Evolutionary conservation across 176 grass and related monocot genomes (phyloP), one percentile per base, ranked within the genome.

Genomic region (Areca catechu): DNA sequence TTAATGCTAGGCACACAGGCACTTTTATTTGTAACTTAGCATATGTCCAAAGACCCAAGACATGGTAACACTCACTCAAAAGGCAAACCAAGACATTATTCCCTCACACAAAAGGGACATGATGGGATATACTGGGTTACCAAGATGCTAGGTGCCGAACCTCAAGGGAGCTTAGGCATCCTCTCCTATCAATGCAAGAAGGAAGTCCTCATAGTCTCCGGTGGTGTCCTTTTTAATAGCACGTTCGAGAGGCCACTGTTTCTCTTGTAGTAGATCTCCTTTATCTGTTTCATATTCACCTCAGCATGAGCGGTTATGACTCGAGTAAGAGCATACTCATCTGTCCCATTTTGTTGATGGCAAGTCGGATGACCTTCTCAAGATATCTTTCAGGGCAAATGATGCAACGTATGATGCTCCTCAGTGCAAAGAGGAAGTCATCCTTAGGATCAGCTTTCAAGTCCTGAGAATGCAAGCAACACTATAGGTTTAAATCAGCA

Each of bases 401-500:
- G 81, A 85, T 82, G 51, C 93, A 98, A 6, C 78, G 69, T 17
- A 98, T 82, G 70, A 80, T 71, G 7, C 78, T 80, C 63, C 84
- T 79, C 22, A 98, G 62, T 21, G 84, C 66, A 7, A 56, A 52
- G 16, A 89, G 93, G 55, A 78, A 92, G 52, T 98, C 87, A 51
- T 98, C 81, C 54, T 98, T 83, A 23, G 80, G 84, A 34, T 98
- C 84, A 25, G 73, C 71, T 66, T 92, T 88, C 56, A 98, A n/a
- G 60, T 98, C 82, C 87, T 92, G 43, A 48, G 20, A 53, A 67
- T 18, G 19, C 9, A 23, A 50, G 30, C 65, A 5, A 10, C 64
- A 19, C 60, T 16, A n/a, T 49, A 54, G 22, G 0, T 17, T 21
- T 3, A 6, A 1, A 62, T 12, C 9, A 12, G 34, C 34, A 37